These are phyloP conservation scores for Hypoxylon sp. DNA, from an alignment of 2,329 filamentous ascomycete genomes.

Conservation along the genomic window DNA sequence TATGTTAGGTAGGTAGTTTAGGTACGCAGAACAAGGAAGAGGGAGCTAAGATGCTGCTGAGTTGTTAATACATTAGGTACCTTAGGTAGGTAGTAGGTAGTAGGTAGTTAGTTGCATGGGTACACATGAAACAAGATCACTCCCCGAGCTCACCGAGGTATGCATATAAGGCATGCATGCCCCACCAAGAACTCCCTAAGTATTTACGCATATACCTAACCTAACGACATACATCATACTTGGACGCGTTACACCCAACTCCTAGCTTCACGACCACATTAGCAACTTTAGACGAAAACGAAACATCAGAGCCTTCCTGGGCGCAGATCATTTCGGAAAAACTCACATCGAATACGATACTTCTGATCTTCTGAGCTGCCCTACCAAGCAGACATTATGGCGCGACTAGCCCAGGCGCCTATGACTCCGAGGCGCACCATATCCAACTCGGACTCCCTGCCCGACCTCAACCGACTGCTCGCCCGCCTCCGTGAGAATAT, in stretches of 20 bases:
- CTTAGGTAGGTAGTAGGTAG: too few species aligned
- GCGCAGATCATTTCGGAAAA: neutral
- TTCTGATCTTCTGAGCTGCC: neutral
- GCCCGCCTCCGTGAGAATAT: slow-evolving; percentile 73
- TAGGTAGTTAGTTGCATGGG: neutral
- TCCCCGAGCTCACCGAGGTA: neutral
- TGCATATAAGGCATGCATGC: neutral
- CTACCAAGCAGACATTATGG: slow-evolving; percentile 40
- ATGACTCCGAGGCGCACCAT: slow-evolving; percentile 45
- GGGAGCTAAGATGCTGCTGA: neutral
- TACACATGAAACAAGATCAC: too few species aligned
- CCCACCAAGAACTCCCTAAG: slow-evolving; percentile 8
- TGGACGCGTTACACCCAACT: neutral
- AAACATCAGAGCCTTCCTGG: neutral
- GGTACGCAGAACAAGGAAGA: neutral
- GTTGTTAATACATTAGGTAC: too few species aligned
- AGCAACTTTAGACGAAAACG: neutral
- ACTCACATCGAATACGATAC: neutral
- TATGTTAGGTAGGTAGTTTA: neutral
- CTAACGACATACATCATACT: slow-evolving; percentile 38
- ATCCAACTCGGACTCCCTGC: slow-evolving; percentile 53
- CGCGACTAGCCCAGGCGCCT: slow-evolving; percentile 49
- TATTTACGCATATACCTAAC: slow-evolving; percentile 2
- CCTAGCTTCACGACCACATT: neutral
- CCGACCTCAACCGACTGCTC: slow-evolving; percentile 73